Conservation (phyloP, 768 basidiomycete species). For the Leccinum boreale region DNA sequence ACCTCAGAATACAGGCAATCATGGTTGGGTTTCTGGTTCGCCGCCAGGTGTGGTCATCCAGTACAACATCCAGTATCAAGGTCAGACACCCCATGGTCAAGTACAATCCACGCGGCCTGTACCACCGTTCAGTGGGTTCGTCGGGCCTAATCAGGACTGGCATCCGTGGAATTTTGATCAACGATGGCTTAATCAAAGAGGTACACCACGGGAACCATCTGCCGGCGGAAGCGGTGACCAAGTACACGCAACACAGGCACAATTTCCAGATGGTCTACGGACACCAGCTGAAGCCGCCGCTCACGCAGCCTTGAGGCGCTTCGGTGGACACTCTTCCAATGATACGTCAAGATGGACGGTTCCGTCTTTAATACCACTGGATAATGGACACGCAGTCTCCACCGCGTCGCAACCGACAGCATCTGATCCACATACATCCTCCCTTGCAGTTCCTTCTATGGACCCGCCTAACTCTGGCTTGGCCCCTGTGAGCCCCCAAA, state of each 20-base stretch:
- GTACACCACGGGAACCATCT: constrained; percentile 10
- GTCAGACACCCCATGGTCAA: constrained; percentile 34
- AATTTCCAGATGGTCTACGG: constrained; percentile 9
- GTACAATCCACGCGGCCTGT: constrained; percentile 35
- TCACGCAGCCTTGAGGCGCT: constrained; percentile 61
- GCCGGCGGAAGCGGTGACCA: not conserved
- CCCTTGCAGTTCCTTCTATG: not conserved
- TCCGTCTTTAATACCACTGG: constrained; percentile 26
- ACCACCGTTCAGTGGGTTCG: constrained; percentile 60
- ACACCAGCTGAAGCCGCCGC: constrained; percentile 57
- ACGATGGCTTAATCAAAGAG: constrained; percentile 26
- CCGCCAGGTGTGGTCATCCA: constrained; percentile 54
- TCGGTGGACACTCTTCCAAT: constrained; percentile 15
- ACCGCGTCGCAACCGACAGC: not conserved
- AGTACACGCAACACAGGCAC: constrained; percentile 6
- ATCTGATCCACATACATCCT: constrained; percentile 11
- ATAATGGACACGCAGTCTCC: constrained; percentile 3
- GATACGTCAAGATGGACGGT: constrained; percentile 20
- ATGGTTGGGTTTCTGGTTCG: constrained; percentile 35
- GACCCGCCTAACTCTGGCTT: not conserved
- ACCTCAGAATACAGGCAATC: constrained; percentile 31
- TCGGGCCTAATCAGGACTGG: constrained; percentile 63
- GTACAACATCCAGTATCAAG: constrained; percentile 62
- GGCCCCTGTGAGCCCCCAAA: not conserved
- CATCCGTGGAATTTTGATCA: constrained; percentile 54